These are phyloP conservation scores for Mucor racemosus DNA, from an alignment of 371 early-diverging fungal species.

Conservation along the genomic window DNA sequence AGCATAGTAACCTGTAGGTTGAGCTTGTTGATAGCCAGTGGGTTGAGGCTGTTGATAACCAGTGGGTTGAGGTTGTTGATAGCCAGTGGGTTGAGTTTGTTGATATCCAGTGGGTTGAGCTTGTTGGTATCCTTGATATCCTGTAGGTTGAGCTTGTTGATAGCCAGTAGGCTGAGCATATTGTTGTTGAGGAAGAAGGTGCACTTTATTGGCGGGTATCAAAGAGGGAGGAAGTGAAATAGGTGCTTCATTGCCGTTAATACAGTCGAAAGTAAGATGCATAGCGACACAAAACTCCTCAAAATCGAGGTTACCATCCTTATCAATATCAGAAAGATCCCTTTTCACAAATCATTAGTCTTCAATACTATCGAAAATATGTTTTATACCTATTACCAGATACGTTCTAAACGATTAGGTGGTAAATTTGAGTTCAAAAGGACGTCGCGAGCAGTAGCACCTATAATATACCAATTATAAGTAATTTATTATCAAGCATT, in stretches of 20 bases:
- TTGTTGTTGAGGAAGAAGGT: conserved; percentile 33
- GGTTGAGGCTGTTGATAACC: conserved; percentile 28
- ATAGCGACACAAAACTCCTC: conserved; percentile 91
- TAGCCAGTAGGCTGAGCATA: conserved; percentile 47
- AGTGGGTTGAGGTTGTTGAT: conserved; percentile 30
- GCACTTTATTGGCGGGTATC: conserved; percentile 33
- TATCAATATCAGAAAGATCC: conserved; percentile 88
- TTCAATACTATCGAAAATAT: not conserved
- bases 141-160: conserved; percentile 35
- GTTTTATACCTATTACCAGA: conserved; percentile 57
- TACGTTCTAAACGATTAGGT: conserved; percentile 68
- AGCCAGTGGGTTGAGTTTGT: conserved; percentile 50
- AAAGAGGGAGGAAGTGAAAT: conserved; percentile 39
- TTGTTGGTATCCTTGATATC: conserved; percentile 34
- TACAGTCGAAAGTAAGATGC: conserved; percentile 74
- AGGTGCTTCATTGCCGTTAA: conserved; percentile 63
- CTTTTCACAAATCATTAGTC: conserved; percentile 29
- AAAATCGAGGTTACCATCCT: conserved; percentile 86
- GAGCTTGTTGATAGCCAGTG: conserved; percentile 35
- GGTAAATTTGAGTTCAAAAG: conserved; percentile 76
- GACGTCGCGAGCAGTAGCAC: conserved; percentile 67
- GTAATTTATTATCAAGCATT: not conserved
- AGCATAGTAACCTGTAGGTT: conserved; percentile 37
- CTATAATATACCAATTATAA: conserved; percentile 34
- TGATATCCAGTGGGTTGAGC: conserved; percentile 44